Evolutionary conservation across 2,329 filamentous ascomycete species (phyloP), one percentile per base, ranked within the genome.

Genomic region (Penicillium rolfsii): DNA sequence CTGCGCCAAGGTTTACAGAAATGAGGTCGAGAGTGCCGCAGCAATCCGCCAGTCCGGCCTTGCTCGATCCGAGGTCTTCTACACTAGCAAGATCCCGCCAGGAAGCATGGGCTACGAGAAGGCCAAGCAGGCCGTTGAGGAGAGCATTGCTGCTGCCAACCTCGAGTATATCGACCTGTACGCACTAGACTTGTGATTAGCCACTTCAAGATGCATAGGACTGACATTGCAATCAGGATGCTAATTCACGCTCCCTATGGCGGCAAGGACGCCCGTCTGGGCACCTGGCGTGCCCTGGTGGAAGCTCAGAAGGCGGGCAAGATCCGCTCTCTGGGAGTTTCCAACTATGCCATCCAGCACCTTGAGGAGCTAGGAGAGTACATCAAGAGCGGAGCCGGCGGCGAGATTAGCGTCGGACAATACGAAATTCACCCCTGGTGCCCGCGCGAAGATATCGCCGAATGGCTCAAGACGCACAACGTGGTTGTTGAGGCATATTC

Each of bases 381-480:
- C 60, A 79, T 76, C 59, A 71, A 74, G 62, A 68, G 67, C 30
- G 72, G 73, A 9, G 71, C 66, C 48, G 85, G 84, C 4, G 91
- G 91, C 26, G 80, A 91, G 43, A 84, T 97, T 70, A 90, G 88
- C 62, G 90, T 97, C 40, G 93, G 91, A 43, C 93, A 97, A 77
- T 92, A 90, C 77, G 93, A 97, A 78, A 80, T 97, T 11, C 93
- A 97, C 76, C 93, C 93, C 0, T 97, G 92, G 93, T 86, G 93
- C 45, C 83, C 87, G 8, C 83, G 93, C n/a, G 80, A 83, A 24
- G 92, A 97, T 71, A 91, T 97, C 62, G 87, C 88, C 8, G 80
- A 85, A 50, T 97, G 93, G 92, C 90, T 90, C 68, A 76, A 82
- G 64, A 82, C 88, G 74, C 82, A 86, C 19, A 82, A 82, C 61